Conservation (phyloP, 2,329 filamentous ascomycete species). For the Talaromyces sp. region DNA sequence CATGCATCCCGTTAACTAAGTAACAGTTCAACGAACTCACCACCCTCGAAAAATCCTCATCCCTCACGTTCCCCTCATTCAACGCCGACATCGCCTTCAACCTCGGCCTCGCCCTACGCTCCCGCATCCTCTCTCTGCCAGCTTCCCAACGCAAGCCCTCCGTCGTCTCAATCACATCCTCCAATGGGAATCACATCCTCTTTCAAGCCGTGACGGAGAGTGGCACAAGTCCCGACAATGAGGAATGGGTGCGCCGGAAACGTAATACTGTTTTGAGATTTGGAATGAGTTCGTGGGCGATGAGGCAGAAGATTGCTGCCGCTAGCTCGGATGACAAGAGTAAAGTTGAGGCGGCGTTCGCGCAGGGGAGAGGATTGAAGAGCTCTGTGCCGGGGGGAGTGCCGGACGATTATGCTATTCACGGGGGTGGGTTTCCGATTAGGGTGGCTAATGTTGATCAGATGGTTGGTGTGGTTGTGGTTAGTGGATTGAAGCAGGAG, state of each 20-base stretch:
- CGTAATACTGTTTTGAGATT: conserved; percentile 68
- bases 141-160: conserved; percentile 35
- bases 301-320: conserved; percentile 61
- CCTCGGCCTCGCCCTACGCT: conserved; percentile 38
- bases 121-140: conserved; percentile 35
- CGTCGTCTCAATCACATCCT: conserved; percentile 40
- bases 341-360: conserved; percentile 63
- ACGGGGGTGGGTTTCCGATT: conserved; percentile 73
- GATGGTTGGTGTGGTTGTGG: conserved; percentile 69
- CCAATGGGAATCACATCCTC: conserved; percentile 51
- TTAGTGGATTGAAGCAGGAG: conserved; percentile 71
- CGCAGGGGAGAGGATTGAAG: conserved; percentile 62
- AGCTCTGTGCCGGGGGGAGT: conserved; percentile 43
- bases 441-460: conserved; percentile 71
- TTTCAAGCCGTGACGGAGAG: conserved; percentile 68
- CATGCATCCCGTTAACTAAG: too few relatives aligned
- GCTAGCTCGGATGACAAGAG: conserved; percentile 19
- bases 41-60: conserved; percentile 20
- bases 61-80: conserved; percentile 36
- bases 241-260: conserved; percentile 68
- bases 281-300: conserved; percentile 66
- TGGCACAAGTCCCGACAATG: conserved; percentile 68
- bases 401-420: conserved; percentile 66
- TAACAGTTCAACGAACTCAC: background rate
- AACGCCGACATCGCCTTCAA: conserved; percentile 38